Conservation (phyloP, 495 filamentous ascomycete species). For the Podospora bellae-mahoneyi region DNA sequence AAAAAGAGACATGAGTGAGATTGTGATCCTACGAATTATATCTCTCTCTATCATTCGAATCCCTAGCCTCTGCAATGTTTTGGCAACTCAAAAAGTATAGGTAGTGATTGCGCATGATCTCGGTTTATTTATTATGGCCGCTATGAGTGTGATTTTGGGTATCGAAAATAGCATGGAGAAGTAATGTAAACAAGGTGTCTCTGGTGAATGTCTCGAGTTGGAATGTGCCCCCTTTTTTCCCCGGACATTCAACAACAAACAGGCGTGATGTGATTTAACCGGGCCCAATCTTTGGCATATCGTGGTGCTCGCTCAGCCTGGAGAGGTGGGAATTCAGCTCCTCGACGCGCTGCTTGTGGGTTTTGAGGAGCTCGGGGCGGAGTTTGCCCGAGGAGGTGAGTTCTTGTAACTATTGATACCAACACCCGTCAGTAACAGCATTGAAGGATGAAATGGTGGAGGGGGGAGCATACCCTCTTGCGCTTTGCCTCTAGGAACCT, state of each 20-base stretch:
- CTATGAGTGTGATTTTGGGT: background rate
- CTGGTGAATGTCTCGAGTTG: background rate
- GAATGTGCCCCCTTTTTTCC: background rate
- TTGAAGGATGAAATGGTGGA: background rate
- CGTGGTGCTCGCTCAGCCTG: conserved; percentile 91
- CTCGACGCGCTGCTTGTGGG: conserved; percentile 94
- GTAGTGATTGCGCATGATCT: background rate
- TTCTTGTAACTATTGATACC: conserved; percentile 58
- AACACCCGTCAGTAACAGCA: background rate
- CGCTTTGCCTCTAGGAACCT: conserved; percentile 73
- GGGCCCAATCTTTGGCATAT: conserved; percentile 87
- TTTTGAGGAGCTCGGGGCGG: conserved; percentile 74
- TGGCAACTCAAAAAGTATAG: no score
- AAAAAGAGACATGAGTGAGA: no score
- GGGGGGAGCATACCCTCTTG: conserved; percentile 63
- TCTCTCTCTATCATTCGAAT: no score
- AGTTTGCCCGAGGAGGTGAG: conserved; percentile 49
- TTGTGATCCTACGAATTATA: no score
- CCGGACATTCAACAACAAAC: no score
- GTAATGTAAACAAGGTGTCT: background rate
- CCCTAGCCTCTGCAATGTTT: no score
- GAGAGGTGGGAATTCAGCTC: conserved; percentile 92
- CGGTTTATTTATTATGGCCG: background rate
- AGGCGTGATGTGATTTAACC: conserved; percentile 42
- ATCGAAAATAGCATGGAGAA: background rate